Evolutionary conservation across 2,329 filamentous ascomycete genomes (phyloP), one percentile per base, ranked within the genome.

Genomic region (Venturia oleaginea): DNA sequence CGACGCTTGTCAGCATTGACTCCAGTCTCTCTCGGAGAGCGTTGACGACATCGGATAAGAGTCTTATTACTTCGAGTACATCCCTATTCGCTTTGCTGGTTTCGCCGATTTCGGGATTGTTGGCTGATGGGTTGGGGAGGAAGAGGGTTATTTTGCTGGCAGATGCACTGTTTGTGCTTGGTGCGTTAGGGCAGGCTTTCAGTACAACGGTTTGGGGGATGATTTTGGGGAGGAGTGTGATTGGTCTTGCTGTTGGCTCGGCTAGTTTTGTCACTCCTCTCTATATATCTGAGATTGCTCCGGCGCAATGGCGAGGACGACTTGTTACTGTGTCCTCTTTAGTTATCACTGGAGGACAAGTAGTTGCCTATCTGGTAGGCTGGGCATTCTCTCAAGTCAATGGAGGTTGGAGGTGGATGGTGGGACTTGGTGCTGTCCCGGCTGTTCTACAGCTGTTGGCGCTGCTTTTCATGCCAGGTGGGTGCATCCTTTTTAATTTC

Each of bases 331-430:
- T 94, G 64, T 87, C 91, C 66, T 86, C 88, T 32, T 78, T 97
- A 27, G 92, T 95, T 69, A 88, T 97, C 65, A 96, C 92, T 0
- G 80, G 90, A 13, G 93, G 93, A 0, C 92, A 97, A 76, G 90
- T 96, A 1, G 84, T 95, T 24, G 92, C 93, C 2, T 97, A 97
- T 74, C 73, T 95, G 1, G 77, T 92, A 7, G 93, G 93, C 1
- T 96, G 90, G 88, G 74, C 81, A 0, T 87, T 96, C 59, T 82
- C 85, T 6, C 67, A 67, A 11, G 81, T 83, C 8, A 66, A 69
- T 8, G 83, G 81, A 15, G 91, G 89, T 1, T 97, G 93, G 92
- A 81, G 91, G 61, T 95, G 90, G 87, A 92, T 96, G 84, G 92
- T 97, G 0, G 92, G 92, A 0, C 76, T 97, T 0, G 93, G 92